Base-by-base conservation (phyloP, 352 stramenopile genomes). In the Phytophthora europaea region DNA sequence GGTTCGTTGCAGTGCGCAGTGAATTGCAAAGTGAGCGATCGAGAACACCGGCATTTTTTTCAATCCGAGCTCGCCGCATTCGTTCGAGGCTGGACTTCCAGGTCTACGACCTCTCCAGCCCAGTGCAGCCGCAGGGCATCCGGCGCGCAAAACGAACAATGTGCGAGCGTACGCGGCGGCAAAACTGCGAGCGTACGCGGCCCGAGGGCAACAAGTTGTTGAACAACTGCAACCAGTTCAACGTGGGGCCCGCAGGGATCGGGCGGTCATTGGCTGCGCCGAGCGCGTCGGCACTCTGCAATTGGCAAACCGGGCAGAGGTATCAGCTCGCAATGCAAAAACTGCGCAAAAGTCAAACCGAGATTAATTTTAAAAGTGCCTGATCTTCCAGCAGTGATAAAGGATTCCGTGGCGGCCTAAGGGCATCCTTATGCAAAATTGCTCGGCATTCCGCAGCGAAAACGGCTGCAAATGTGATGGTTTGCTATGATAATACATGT, bases 71-170 rank as follows among this genome's bases (percentile, higher is more conserved):
- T 26, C 34, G n/a, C n/a, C n/a, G n/a, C 18, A 28, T 22, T 7
- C 26, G 18, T 40, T 65, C 58, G 26, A 45, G 23, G 9, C 43
- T 2, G 2, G 65, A 65, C 65, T 73, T 68, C 58, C 12, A 63
- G 59, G 58, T 68, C 58, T 62, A 48, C 58, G 52, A 59, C 50
- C 40, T 53, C 58, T 59, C 26, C 38, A 61, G 54, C 6, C 31
- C 54, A 51, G 48, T 51, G 38, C 51, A 65, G 53, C 64, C 43
- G 45, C 43, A 65, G 64, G 40, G 18, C 63, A n/a, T 61, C 23
- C 50, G n/a, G 50, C 20, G 58, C 38, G 65, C 65, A 73, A 67
- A 73, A 73, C 57, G 65, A 48, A 20, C 65, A 73, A 73, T 73
- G 57, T 72, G 65, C 65, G 65, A 72, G 65, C 65, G 65, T 72